phyloP scores from a whole-genome alignment of 1,139 yeast species.

The Hansenula sp. region DNA sequence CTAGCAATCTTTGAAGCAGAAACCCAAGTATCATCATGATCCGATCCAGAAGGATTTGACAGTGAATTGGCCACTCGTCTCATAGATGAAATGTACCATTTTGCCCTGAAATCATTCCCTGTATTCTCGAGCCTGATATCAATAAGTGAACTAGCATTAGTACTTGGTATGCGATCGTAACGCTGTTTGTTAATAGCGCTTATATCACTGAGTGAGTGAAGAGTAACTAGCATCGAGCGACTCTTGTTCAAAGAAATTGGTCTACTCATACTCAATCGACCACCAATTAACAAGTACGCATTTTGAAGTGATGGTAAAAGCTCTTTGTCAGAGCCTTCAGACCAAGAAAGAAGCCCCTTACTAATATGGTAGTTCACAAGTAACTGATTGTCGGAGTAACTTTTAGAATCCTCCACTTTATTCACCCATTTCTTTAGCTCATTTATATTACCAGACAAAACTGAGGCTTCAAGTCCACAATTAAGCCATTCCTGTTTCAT shows the following conservation, averaged over 20 bases:
- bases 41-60: conserved; percentile 29
- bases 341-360: conserved; percentile 46
- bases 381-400: conserved; percentile 46
- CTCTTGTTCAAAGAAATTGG: conserved; percentile 62
- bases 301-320: conserved; percentile 39
- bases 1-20: conserved; percentile 65
- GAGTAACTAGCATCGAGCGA: conserved; percentile 49
- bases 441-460: conserved; percentile 53
- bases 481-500: conserved; percentile 52
- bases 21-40: conserved; percentile 50
- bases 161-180: conserved; percentile 25
- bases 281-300: conserved; percentile 56
- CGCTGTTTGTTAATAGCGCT: conserved; percentile 19
- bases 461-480: conserved; percentile 73
- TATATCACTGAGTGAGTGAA: conserved; percentile 74
- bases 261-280: conserved; percentile 53
- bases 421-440: conserved; percentile 56
- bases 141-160: conserved; percentile 9
- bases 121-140: conserved; percentile 39
- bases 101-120: conserved; percentile 59
- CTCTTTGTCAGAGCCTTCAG: conserved; percentile 26
- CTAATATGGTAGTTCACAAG: conserved; percentile 66
- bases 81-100: conserved; percentile 56
- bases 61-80: conserved; percentile 53
- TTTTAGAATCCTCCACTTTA: conserved; percentile 34